Conservation (phyloP, 305 asterid species). For the Lippia alba region DNA sequence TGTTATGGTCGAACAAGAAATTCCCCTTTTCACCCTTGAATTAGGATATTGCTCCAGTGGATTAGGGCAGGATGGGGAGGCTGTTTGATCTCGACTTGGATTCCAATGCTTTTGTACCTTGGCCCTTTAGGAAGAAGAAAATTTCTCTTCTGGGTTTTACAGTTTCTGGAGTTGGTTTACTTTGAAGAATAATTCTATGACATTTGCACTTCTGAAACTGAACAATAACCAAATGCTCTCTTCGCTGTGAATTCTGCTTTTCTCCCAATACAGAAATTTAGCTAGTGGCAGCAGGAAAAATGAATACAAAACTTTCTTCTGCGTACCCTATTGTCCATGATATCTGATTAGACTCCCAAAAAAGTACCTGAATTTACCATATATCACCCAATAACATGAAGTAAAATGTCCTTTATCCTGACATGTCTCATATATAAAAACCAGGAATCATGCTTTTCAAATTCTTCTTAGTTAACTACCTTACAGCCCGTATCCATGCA, state of each 20-base stretch:
- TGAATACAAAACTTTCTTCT: constrained; percentile 23
- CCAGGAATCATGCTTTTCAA: constrained; percentile 39
- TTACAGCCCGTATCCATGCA: constrained; percentile 46
- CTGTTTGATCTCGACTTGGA: constrained; percentile 25
- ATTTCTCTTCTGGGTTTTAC: no score
- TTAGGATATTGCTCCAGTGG: constrained; percentile 4
- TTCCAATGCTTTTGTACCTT: constrained; percentile 32
- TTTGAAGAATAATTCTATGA: constrained; percentile 21
- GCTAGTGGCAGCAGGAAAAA: constrained; percentile 31
- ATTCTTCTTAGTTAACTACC: constrained; percentile 44
- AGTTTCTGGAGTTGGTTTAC: constrained; percentile 31
- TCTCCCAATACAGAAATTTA: constrained; percentile 23
- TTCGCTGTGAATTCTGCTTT: constrained; percentile 28
- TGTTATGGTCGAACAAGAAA: constrained; percentile 1
- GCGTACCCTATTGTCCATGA: constrained; percentile 34
- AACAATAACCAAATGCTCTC: constrained; percentile 26
- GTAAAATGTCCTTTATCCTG: constrained; percentile 39
- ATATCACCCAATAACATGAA: constrained; percentile 36
- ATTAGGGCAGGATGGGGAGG: constrained; percentile 27
- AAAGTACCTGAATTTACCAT: constrained; percentile 35
- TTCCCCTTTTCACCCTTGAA: constrained; percentile 18
- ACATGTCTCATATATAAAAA: constrained; percentile 42
- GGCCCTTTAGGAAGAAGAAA: not conserved
- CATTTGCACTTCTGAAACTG: constrained; percentile 26
- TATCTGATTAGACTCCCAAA: constrained; percentile 37